These are phyloP conservation scores for Raffaelea albimanens DNA, from an alignment of 2,329 filamentous ascomycete genomes.

Conservation along the genomic window DNA sequence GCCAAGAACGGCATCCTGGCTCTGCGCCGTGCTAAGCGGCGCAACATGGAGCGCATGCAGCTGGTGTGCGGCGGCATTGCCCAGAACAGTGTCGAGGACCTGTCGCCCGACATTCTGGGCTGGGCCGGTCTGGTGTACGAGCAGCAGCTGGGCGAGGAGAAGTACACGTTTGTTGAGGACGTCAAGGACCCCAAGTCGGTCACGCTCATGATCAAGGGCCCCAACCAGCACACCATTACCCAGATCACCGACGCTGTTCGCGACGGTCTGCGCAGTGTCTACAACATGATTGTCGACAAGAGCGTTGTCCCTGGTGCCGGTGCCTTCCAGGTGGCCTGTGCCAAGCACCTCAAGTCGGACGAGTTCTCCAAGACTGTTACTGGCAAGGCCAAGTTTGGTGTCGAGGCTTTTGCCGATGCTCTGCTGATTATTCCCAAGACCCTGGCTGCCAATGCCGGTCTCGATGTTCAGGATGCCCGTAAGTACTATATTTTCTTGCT, in stretches of 20 bases:
- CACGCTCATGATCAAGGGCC: slow-evolving; percentile 94
- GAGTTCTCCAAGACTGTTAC: slow-evolving; percentile 84
- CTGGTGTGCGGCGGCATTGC: slow-evolving; percentile 83
- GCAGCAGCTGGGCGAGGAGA: slow-evolving; percentile 95
- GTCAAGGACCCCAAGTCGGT: slow-evolving; percentile 98
- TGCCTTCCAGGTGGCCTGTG: slow-evolving; percentile 91
- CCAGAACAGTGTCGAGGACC: slow-evolving; percentile 93
- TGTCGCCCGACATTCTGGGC: slow-evolving; percentile 78
- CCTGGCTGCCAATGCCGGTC: slow-evolving; percentile 87
- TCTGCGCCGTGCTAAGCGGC: slow-evolving; percentile 85
- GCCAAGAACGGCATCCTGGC: slow-evolving; percentile 98
- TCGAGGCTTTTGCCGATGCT: slow-evolving; percentile 89
- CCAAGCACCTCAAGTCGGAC: slow-evolving; percentile 77
- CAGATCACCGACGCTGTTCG: slow-evolving; percentile 95
- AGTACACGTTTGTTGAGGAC: slow-evolving; percentile 97
- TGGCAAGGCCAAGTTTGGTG: slow-evolving; percentile 95
- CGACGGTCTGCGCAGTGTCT: slow-evolving; percentile 89
- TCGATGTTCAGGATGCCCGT: slow-evolving; percentile 93
- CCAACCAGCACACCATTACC: slow-evolving; percentile 90
- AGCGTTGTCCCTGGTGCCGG: slow-evolving; percentile 91
- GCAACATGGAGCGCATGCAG: slow-evolving; percentile 98
- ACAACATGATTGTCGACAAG: slow-evolving; percentile 99
- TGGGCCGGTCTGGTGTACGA: slow-evolving; percentile 97
- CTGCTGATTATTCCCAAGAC: slow-evolving; percentile 96
- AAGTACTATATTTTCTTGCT: slow-evolving; percentile 31